These are phyloP conservation scores for Phytophthora sp. DNA, from an alignment of 352 stramenopile species.

Conservation along the genomic window DNA sequence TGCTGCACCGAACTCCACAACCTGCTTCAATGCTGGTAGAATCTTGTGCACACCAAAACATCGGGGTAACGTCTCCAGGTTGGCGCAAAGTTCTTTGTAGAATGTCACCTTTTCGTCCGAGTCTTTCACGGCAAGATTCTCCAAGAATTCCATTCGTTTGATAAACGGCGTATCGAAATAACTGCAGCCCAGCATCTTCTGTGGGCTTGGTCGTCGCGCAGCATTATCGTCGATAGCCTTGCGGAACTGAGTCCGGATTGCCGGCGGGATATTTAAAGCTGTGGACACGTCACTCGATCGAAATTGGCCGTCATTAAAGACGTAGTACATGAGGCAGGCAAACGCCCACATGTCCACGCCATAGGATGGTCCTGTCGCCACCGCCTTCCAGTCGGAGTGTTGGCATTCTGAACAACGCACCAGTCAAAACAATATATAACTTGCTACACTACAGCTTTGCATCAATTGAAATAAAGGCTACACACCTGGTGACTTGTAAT, in stretches of 20 bases:
- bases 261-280: constrained; percentile 70
- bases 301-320: constrained; percentile 80
- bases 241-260: constrained; percentile 71
- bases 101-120: constrained; percentile 94
- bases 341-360: constrained; percentile 81
- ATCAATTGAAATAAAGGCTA: constrained; percentile 26
- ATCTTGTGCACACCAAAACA: constrained; percentile 89
- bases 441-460: not conserved
- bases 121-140: constrained; percentile 94
- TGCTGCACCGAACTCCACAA: constrained; percentile 80
- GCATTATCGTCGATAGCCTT: constrained; percentile 84
- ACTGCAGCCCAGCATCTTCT: constrained; percentile 89
- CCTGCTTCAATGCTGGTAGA: constrained; percentile 78
- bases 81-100: constrained; percentile 92
- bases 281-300: constrained; percentile 58
- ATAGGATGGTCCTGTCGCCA: constrained; percentile 60
- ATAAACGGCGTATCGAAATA: constrained; percentile 94
- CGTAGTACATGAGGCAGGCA: constrained; percentile 76
- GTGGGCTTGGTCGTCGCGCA: constrained; percentile 71
- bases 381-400: constrained; percentile 77
- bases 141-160: constrained; percentile 93
- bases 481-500: constrained; percentile 82
- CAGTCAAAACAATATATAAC: constrained; percentile 18
- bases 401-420: constrained; percentile 61
- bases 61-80: constrained; percentile 67